phyloP scores from a whole-genome alignment of 176 grass and related monocot genomes.

The Bolboschoenus planiculmis region DNA sequence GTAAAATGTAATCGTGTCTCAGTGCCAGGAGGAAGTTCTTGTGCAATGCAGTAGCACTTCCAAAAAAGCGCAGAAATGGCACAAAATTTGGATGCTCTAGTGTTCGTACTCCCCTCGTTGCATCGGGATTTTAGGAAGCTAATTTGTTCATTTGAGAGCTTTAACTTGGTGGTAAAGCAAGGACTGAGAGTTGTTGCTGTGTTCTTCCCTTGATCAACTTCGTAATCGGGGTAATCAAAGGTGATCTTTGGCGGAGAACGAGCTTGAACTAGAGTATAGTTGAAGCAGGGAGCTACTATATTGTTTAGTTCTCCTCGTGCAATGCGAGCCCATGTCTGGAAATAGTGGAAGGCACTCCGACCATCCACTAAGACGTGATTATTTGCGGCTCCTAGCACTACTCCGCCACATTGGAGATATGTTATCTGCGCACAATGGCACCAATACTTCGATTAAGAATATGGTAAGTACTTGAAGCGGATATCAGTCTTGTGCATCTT shows the following conservation, averaged over 20 bases:
- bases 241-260: neutral
- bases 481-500: no score
- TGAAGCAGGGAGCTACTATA: constrained; percentile 16
- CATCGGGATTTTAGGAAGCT: neutral
- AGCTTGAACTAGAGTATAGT: constrained; percentile 25
- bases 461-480: no score
- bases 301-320: neutral
- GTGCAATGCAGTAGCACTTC: constrained; percentile 22
- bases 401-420: constrained; percentile 10
- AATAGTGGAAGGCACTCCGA: neutral
- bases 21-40: neutral
- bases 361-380: neutral
- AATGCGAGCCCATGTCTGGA: neutral
- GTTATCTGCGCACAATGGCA: neutral
- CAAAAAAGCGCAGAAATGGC: constrained; percentile 21
- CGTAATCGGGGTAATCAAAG: neutral
- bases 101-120: neutral
- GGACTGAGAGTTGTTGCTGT: neutral
- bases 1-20: neutral
- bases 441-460: no score
- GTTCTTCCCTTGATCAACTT: neutral
- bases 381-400: neutral
- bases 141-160: neutral
- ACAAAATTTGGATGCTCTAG: constrained; percentile 10
- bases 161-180: neutral